Percentiles rank a stretch among this genome's conserved stretches.
These are phyloP conservation scores for Stachybotrys chlorohalonatus DNA, from an alignment of 2,329 filamentous ascomycete genomes.

Conservation along the genomic window DNA sequence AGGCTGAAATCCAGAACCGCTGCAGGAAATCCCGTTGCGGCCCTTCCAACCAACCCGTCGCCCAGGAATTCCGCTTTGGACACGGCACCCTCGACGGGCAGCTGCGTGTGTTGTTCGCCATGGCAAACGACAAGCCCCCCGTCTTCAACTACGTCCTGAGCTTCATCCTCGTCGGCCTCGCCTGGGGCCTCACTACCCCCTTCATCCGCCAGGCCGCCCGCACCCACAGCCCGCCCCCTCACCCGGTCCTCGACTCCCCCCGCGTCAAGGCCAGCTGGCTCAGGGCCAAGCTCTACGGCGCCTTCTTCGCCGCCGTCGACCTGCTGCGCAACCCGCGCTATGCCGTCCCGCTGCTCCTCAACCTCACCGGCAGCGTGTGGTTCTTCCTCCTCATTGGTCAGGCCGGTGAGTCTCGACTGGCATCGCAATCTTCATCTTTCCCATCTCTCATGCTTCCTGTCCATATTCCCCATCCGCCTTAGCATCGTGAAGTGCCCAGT, in stretches of 20 bases:
- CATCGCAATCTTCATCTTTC: not conserved
- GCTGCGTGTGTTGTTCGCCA: not conserved
- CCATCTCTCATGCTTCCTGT: constrained; percentile 1
- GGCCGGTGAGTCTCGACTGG: constrained; percentile 55
- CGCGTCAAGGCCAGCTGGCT: constrained; percentile 49
- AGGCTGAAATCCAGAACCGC: not conserved
- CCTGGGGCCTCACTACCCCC: constrained; percentile 86
- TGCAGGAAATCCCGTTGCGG: not conserved
- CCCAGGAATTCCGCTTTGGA: not conserved
- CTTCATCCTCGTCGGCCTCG: constrained; percentile 83
- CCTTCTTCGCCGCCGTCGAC: constrained; percentile 69
- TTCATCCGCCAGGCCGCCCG: constrained; percentile 85
- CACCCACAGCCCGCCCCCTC: constrained; percentile 56
- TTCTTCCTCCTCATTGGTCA: constrained; percentile 92
- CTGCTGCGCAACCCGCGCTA: constrained; percentile 75
- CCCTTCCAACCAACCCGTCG: not conserved
- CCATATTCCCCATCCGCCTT: not conserved
- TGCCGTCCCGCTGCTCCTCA: constrained; percentile 74
- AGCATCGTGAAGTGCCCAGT: not conserved
- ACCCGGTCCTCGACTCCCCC: constrained; percentile 42
- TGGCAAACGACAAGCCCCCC: constrained; percentile 28
- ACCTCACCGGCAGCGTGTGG: constrained; percentile 90
- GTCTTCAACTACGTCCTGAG: constrained; percentile 77
- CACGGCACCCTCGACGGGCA: not conserved
- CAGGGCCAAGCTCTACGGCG: constrained; percentile 50